Evolutionary conservation across 2,329 filamentous ascomycete genomes (phyloP).

Genomic region (Pseudogymnoascus pannorum): DNA sequence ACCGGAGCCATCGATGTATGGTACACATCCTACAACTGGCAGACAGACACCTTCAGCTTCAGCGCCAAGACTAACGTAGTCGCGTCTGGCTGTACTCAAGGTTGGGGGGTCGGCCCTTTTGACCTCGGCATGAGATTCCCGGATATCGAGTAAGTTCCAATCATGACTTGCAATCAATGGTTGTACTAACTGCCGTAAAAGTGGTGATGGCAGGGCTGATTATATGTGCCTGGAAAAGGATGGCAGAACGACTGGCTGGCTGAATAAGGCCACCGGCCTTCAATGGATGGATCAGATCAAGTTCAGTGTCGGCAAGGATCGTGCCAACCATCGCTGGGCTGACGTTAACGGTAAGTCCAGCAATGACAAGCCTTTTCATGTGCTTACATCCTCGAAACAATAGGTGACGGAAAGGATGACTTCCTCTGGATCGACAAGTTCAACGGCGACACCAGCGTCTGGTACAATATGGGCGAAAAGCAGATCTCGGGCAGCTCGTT

Average conservation of each 20-base stretch:
- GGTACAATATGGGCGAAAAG: constrained; percentile 26
- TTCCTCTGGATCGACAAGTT: constrained; percentile 32
- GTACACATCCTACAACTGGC: constrained; percentile 19
- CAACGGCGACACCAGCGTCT: constrained; percentile 28
- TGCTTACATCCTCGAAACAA: too few relatives aligned
- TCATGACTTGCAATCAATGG: too few relatives aligned
- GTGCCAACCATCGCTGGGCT: constrained; percentile 32
- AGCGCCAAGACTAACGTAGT: constrained; percentile 6
- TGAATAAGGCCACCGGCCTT: constrained; percentile 19
- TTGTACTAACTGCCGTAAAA: too few relatives aligned
- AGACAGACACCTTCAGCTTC: constrained; percentile 6
- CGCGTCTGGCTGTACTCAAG: constrained; percentile 19
- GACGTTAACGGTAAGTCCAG: constrained; percentile 38
- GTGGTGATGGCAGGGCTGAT: constrained; percentile 26
- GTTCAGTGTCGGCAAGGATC: constrained; percentile 25
- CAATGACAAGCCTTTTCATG: too few relatives aligned
- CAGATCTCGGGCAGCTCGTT: constrained; percentile 15
- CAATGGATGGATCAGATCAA: constrained; percentile 27
- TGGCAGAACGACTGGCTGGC: constrained; percentile 22
- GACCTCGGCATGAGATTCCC: constrained; percentile 29
- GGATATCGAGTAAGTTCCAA: too few relatives aligned
- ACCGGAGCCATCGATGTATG: constrained; percentile 24
- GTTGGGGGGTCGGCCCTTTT: constrained; percentile 22
- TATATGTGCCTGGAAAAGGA: constrained; percentile 29
- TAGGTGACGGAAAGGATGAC: constrained; percentile 31